Percentiles rank a stretch among this genome's conserved stretches.
Conservation (phyloP, 495 filamentous ascomycete species). For the Filosporella fistucella region DNA sequence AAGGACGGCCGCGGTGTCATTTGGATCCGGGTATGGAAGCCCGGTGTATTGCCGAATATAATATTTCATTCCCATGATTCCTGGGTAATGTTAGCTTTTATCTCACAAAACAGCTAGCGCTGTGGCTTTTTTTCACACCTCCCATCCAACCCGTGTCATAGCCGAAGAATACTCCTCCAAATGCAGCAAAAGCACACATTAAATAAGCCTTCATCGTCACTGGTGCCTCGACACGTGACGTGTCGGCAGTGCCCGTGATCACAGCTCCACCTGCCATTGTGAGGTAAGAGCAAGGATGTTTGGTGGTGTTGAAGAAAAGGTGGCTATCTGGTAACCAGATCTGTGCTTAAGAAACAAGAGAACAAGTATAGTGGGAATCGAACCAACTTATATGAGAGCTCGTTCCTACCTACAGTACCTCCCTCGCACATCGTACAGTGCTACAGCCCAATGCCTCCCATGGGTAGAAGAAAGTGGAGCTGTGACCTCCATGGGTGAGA, state of each 20-base stretch:
- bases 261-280: conserved; percentile 17
- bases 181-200: conserved; percentile 65
- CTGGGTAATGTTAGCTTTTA: background rate
- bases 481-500: background rate
- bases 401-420: too few species aligned
- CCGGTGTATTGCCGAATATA: conserved; percentile 59
- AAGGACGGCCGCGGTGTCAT: background rate
- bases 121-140: conserved; percentile 28
- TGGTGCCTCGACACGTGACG: conserved; percentile 54
- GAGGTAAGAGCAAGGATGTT: background rate
- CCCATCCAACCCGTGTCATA: conserved; percentile 63
- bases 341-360: background rate
- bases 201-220: conserved; percentile 63
- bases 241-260: conserved; percentile 28
- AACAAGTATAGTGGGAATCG: background rate
- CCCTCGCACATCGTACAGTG: too few species aligned
- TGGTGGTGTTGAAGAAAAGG: background rate
- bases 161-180: conserved; percentile 66
- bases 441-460: too few species aligned
- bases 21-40: conserved; percentile 7
- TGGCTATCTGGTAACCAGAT: background rate
- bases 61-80: conserved; percentile 31
- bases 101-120: background rate
- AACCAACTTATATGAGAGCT: background rate
- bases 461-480: background rate